phyloP scores from a whole-genome alignment of 768 basidiomycete species.

The Multifurca ochricompacta region DNA sequence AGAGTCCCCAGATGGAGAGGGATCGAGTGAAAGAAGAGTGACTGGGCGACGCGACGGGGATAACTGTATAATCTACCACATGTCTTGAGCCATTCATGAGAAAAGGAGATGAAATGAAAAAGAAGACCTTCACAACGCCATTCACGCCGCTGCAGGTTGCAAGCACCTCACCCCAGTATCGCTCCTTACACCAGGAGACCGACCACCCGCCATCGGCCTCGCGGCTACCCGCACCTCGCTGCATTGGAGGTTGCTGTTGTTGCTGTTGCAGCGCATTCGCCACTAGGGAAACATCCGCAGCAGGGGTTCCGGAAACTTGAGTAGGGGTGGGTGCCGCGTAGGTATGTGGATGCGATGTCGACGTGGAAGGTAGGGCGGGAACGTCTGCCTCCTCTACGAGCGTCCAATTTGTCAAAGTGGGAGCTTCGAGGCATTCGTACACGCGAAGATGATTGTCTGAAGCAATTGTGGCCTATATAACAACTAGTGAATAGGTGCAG shows the following conservation, averaged over 20 bases:
- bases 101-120: neutral
- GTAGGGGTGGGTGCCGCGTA: slow-evolving; percentile 65
- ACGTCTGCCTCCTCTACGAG: slow-evolving; percentile 74
- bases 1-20: slow-evolving; percentile 33
- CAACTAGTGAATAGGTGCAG: neutral
- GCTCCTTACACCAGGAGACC: slow-evolving; percentile 92
- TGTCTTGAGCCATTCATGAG: neutral
- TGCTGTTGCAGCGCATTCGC: slow-evolving; percentile 57
- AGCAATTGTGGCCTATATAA: slow-evolving; percentile 72
- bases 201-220: slow-evolving; percentile 93
- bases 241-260: slow-evolving; percentile 25
- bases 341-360: slow-evolving; percentile 42
- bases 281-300: slow-evolving; percentile 48
- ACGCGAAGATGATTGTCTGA: slow-evolving; percentile 83
- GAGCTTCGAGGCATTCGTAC: slow-evolving; percentile 84
- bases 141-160: slow-evolving; percentile 67
- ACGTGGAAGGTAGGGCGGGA: slow-evolving; percentile 40
- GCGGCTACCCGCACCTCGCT: slow-evolving; percentile 48
- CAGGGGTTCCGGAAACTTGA: slow-evolving; percentile 44
- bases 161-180: slow-evolving; percentile 89
- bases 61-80: slow-evolving; percentile 64
- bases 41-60: slow-evolving; percentile 59
- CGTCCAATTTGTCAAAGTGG: slow-evolving; percentile 63
- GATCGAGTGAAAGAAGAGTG: slow-evolving; percentile 53
- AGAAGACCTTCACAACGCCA: slow-evolving; percentile 65